phyloP scores from a whole-genome alignment of 805 yeast genomes.

The Yarrowia keelungensis region DNA sequence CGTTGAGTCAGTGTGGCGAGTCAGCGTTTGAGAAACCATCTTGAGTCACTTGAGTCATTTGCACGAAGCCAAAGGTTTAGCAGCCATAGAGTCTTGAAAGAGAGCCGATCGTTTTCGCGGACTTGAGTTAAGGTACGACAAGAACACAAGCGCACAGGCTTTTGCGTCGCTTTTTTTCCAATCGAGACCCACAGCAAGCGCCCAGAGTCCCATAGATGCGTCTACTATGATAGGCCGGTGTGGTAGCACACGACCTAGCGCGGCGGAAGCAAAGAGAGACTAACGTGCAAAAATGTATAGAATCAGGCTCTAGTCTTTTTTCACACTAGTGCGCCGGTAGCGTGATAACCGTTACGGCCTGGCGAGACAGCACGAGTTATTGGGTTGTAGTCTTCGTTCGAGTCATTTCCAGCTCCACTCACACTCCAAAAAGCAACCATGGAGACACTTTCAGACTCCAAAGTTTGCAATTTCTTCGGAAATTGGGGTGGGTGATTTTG shows the following conservation, averaged over 20 bases:
- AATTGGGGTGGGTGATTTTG: neutral
- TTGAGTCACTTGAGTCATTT: conserved; percentile 24
- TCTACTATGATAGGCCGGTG: too few relatives aligned
- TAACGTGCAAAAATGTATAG: too few relatives aligned
- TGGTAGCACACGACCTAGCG: too few relatives aligned
- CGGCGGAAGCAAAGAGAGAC: too few relatives aligned
- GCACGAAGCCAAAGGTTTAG: neutral
- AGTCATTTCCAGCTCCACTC: neutral
- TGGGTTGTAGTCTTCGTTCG: too few relatives aligned
- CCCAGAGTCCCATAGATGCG: neutral
- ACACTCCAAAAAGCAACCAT: conserved; percentile 7
- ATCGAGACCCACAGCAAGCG: neutral
- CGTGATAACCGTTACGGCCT: too few relatives aligned
- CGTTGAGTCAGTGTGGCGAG: conserved; percentile 9
- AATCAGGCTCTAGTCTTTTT: too few relatives aligned
- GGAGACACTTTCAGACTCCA: neutral
- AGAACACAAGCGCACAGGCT: neutral
- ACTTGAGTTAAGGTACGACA: conserved; percentile 19
- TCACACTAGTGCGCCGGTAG: too few relatives aligned
- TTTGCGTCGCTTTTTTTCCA: neutral
- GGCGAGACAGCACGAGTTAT: too few relatives aligned
- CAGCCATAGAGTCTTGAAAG: neutral
- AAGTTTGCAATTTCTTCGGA: neutral
- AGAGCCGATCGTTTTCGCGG: neutral
- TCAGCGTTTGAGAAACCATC: neutral